These are phyloP conservation scores for Epithele typhae DNA, from an alignment of 768 basidiomycete genomes.

Conservation along the genomic window DNA sequence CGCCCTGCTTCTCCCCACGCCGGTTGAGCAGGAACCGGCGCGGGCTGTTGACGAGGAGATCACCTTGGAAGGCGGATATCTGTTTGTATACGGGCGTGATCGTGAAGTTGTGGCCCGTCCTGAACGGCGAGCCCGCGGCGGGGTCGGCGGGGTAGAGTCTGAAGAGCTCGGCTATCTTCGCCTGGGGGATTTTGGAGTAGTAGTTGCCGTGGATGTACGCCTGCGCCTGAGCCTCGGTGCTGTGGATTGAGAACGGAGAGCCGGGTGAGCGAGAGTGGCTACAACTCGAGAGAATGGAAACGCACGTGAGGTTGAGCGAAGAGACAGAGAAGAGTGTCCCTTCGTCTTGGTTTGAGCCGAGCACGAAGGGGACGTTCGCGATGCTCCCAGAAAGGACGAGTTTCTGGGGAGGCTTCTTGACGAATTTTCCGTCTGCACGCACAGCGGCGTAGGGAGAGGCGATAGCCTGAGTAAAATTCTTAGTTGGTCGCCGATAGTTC, in stretches of 20 bases:
- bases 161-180: not conserved
- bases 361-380: conserved; percentile 44
- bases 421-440: conserved; percentile 42
- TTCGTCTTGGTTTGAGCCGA: conserved; percentile 14
- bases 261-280: too few species aligned
- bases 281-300: not conserved
- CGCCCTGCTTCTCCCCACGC: conserved; percentile 1
- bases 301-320: conserved; percentile 7
- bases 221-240: conserved; percentile 1
- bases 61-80: conserved; percentile 21
- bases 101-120: conserved; percentile 6
- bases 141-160: conserved; percentile 15
- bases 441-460: conserved; percentile 19
- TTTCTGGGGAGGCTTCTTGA: conserved; percentile 34
- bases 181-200: not conserved
- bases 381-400: conserved; percentile 40
- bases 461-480: not conserved
- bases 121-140: conserved; percentile 17
- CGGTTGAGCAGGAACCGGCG: conserved; percentile 6
- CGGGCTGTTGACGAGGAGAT: conserved; percentile 17
- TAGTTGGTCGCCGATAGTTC: not conserved
- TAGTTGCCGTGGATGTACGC: not conserved
- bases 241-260: not conserved
- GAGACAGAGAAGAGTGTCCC: conserved; percentile 13
- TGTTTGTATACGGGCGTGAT: conserved; percentile 20